These are phyloP conservation scores for Aspergillus kassunensis DNA, from an alignment of 495 filamentous ascomycete genomes.

Conservation along the genomic window DNA sequence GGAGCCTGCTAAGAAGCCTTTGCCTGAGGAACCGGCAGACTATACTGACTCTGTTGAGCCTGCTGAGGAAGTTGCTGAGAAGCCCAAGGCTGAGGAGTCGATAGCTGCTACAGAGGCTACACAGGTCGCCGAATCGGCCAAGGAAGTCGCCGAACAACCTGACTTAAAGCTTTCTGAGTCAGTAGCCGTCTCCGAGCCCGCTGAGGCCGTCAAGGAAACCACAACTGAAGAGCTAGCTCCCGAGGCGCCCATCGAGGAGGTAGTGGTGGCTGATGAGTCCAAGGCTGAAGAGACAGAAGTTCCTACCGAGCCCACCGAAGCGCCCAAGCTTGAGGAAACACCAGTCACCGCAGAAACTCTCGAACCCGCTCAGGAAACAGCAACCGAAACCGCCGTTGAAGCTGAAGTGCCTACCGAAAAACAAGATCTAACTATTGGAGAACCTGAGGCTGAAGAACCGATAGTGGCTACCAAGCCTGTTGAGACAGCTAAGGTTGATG, in stretches of 20 bases:
- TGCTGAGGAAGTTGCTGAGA: background rate
- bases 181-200: too few relatives aligned
- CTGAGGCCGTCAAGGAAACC: too few relatives aligned
- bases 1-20: constrained; percentile 1
- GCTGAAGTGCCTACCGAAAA: too few relatives aligned
- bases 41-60: background rate
- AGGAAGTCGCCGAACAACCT: background rate
- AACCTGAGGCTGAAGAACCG: too few relatives aligned
- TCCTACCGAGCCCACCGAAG: background rate
- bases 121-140: background rate
- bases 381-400: background rate
- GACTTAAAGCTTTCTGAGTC: too few relatives aligned
- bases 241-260: constrained; percentile 13
- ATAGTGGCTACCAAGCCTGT: too few relatives aligned
- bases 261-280: constrained; percentile 3
- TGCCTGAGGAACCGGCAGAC: background rate
- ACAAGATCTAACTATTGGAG: too few relatives aligned
- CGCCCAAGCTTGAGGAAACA: constrained; percentile 5
- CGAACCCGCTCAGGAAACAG: background rate
- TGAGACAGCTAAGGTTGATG: too few relatives aligned
- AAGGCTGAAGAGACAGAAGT: background rate
- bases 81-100: background rate
- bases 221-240: background rate
- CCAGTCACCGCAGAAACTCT: constrained; percentile 1
- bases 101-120: background rate